A percentile compares a stretch with the other conserved stretches of the same genome.
phyloP scores from a whole-genome alignment of 2,329 filamentous ascomycete genomes.

The Phialophora chinensis region DNA sequence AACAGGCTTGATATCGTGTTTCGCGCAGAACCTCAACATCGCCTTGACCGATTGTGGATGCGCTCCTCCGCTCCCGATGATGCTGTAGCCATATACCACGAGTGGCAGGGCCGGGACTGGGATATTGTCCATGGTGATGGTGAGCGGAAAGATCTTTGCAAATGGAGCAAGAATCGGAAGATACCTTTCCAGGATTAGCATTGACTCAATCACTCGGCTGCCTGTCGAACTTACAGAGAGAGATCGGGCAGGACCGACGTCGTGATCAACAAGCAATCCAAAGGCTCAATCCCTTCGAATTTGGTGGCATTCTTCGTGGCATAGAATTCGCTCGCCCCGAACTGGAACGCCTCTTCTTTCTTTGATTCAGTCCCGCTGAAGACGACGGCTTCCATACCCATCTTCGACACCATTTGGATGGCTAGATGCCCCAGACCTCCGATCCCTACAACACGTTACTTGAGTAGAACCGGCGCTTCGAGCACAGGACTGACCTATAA shows the following conservation, averaged over 20 bases:
- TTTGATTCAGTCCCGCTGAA: conserved; percentile 68
- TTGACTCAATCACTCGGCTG: background rate
- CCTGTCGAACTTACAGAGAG: conserved; percentile 40
- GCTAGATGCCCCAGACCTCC: conserved; percentile 79
- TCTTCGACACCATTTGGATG: conserved; percentile 74
- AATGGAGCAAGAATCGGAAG: conserved; percentile 42
- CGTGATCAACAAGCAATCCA: conserved; percentile 46
- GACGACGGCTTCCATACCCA: conserved; percentile 70
- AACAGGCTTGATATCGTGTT: conserved; percentile 68
- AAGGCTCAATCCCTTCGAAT: conserved; percentile 27
- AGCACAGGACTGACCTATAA: conserved; percentile 57
- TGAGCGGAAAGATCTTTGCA: conserved; percentile 47
- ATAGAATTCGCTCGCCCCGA: conserved; percentile 69
- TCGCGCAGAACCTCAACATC: conserved; percentile 68
- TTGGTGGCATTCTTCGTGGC: conserved; percentile 58
- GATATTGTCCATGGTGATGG: conserved; percentile 38
- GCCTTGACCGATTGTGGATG: conserved; percentile 64
- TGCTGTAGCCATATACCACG: conserved; percentile 22
- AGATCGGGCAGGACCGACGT: conserved; percentile 50
- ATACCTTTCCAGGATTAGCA: conserved; percentile 35
- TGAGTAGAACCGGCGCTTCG: background rate
- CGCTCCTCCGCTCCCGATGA: conserved; percentile 30
- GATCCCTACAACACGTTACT: conserved; percentile 47
- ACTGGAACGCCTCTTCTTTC: conserved; percentile 66
- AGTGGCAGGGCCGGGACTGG: conserved; percentile 27